Evolutionary conservation across 129 eudicot genomes (phyloP).

Genomic region (Flaveria sonorensis): DNA sequence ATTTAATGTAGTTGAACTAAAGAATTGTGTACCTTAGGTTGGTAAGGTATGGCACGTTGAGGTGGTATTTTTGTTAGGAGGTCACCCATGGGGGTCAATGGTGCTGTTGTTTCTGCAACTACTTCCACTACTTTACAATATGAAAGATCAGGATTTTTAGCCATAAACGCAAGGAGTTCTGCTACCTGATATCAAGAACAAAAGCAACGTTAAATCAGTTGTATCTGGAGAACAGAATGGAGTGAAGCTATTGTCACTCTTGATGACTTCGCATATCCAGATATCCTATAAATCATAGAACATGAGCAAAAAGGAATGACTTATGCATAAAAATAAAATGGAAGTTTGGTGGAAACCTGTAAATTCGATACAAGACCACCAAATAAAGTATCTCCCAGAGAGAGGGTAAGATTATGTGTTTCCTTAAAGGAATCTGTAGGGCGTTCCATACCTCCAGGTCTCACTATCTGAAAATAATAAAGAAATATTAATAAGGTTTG

Average conservation of each 20-base stretch:
- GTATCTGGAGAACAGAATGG: not conserved
- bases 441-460: conserved; percentile 99
- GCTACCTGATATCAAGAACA: conserved; percentile 66
- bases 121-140: conserved; percentile 92
- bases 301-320: not conserved
- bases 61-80: conserved; percentile 81
- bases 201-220: conserved; percentile 9
- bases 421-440: conserved; percentile 95
- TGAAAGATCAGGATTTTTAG: conserved; percentile 69
- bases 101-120: conserved; percentile 93
- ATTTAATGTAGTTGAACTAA: conserved; percentile 2
- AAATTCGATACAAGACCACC: conserved; percentile 95
- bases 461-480: conserved; percentile 69
- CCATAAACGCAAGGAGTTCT: conserved; percentile 88
- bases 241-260: not conserved
- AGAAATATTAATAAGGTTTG: not conserved
- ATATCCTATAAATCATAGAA: conserved; percentile 4
- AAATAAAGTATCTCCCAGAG: conserved; percentile 80
- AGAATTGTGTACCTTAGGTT: conserved; percentile 51
- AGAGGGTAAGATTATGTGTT: conserved; percentile 82
- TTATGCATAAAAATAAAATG: not conserved
- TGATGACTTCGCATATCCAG: not conserved
- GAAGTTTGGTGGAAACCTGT: conserved; percentile 61
- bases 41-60: conserved; percentile 43
- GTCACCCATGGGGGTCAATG: conserved; percentile 77